Percentiles rank a stretch among this genome's conserved stretches.
These are phyloP conservation scores for Cytospora leucostoma DNA, from an alignment of 2,329 filamentous ascomycete genomes.

Conservation along the genomic window DNA sequence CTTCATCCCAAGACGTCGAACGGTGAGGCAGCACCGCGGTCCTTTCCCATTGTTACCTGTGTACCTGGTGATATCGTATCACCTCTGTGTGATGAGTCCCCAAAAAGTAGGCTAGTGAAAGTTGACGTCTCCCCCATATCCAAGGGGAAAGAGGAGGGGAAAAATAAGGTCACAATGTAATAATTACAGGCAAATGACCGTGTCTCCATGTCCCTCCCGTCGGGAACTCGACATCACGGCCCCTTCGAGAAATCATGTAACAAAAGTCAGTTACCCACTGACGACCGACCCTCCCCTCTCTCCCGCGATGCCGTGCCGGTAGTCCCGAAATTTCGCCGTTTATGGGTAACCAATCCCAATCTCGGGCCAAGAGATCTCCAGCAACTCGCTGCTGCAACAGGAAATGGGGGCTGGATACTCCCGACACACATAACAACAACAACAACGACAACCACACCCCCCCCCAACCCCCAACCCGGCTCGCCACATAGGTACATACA, in stretches of 20 bases:
- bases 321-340: no score
- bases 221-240: slow-evolving; percentile 25
- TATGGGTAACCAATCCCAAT: no score
- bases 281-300: no score
- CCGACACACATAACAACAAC: no score
- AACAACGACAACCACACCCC: no score
- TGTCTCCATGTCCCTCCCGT: slow-evolving; percentile 18
- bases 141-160: neutral
- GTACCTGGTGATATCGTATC: neutral
- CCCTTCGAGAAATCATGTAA: slow-evolving; percentile 3
- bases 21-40: slow-evolving; percentile 9
- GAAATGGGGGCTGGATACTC: no score
- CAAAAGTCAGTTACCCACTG: no score
- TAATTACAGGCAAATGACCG: slow-evolving; percentile 13
- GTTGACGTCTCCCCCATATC: neutral
- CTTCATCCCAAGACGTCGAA: neutral
- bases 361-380: no score
- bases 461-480: no score
- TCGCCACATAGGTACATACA: no score
- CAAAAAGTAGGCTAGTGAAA: neutral
- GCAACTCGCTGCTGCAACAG: no score
- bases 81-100: neutral
- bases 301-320: no score
- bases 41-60: neutral
- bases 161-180: neutral